Base-by-base conservation (phyloP, 139 green algal genomes). In the Chlamydomonas eustigma region DNA sequence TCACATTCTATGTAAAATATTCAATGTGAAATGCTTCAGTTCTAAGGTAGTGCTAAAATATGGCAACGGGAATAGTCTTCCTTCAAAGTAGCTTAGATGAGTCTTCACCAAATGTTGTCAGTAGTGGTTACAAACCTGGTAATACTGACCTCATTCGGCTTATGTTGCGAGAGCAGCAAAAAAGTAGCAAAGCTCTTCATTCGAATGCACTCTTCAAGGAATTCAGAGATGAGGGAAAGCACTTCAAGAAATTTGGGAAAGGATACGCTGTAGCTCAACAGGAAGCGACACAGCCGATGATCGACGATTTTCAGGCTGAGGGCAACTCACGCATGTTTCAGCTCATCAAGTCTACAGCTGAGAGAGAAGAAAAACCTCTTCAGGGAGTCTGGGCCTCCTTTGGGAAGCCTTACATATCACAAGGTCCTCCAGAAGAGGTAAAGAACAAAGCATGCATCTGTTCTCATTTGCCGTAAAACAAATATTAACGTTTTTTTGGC, bases 81-180 rank as follows among this genome's bases (percentile, higher is more conserved):
- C 38, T 86, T 24, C 74, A 83, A 24, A 58, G 52, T 6, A 80
- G 67, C 70, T 65, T 81, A 12, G 81, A 86, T 5, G 81, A 83
- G 5, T 18, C 18, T 3, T 37, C 63, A 37, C 25, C 25, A 32
- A 34, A 5, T 18, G 18, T 50, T 6, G 31, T n/a, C 8, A 3
- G 18, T 6, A 50, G 34, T 24, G 31, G 4, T 18, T 73, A 73
- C 65, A 73, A 73, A 24, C 8, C 65, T 18, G 75, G 78, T 24
- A 83, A 78, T 37, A 84, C 78, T 0, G 82, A 87, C 8, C 34
- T 84, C 8, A 87, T 87, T 28, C 72, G 82, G 0, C 64, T 75
- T 8, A 79, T 87, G 75, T 73, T 87, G 36, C 72, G 78, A 2
- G 82, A 87, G 52, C 82, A 87, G 72, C 78, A 87, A 63, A 68